Evolutionary conservation across 306 rosid species (phyloP).

Genomic region (Prunus campanulata): DNA sequence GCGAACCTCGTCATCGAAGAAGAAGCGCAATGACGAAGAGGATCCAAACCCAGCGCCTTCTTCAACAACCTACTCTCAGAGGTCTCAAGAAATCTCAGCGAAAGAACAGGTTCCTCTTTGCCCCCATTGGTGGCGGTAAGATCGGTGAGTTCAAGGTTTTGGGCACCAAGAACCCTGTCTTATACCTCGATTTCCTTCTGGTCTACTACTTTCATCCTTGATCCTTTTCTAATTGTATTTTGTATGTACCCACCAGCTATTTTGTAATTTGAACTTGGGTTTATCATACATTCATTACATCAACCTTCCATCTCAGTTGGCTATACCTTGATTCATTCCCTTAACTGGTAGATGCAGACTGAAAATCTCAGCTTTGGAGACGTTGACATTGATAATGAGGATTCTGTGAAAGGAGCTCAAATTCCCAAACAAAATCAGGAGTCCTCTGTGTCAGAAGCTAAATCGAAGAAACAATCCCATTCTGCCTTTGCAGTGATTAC

Average conservation of each 20-base stretch:
- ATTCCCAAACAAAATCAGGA: constrained; percentile 34
- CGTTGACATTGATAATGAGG: constrained; percentile 20
- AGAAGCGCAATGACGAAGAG: too few relatives aligned
- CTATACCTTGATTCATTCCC: constrained; percentile 16
- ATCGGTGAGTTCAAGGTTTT: constrained; percentile 87
- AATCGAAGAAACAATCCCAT: constrained; percentile 32
- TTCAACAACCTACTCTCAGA: too few relatives aligned
- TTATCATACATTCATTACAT: neutral
- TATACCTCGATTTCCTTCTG: constrained; percentile 87
- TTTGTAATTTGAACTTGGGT: neutral
- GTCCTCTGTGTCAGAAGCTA: constrained; percentile 37
- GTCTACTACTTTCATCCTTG: constrained; percentile 22
- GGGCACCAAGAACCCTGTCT: constrained; percentile 73
- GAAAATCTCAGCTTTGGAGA: constrained; percentile 16
- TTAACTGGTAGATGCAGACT: constrained; percentile 30
- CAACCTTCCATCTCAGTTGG: neutral
- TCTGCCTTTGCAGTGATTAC: constrained; percentile 23
- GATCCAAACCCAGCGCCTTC: too few relatives aligned
- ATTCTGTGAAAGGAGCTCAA: constrained; percentile 35
- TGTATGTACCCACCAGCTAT: too few relatives aligned
- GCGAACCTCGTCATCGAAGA: too few relatives aligned
- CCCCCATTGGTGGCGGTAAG: constrained; percentile 72
- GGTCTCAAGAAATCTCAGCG: constrained; percentile 74
- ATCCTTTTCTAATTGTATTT: neutral
- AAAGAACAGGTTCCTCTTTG: constrained; percentile 75